Conservation (phyloP, 2,329 filamentous ascomycete genomes). For the Aspergillus ochraceus region DNA sequence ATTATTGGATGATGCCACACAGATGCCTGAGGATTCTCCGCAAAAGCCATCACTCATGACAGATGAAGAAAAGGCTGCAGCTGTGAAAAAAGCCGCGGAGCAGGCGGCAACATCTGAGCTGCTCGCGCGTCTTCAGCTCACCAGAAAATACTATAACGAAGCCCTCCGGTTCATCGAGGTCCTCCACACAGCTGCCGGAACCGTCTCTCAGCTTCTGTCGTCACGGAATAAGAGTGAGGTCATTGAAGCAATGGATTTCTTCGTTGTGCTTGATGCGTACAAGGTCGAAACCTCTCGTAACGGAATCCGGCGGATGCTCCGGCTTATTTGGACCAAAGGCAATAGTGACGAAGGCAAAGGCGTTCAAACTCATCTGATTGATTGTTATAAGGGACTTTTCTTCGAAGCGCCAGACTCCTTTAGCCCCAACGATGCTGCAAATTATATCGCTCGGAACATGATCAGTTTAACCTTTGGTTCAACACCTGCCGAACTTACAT, state of each 20-base stretch:
- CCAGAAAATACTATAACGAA: conserved; percentile 87
- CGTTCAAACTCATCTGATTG: conserved; percentile 92
- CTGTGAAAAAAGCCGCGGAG: conserved; percentile 76
- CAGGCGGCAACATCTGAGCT: conserved; percentile 87
- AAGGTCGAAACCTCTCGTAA: conserved; percentile 90
- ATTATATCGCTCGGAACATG: conserved; percentile 97
- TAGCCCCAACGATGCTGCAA: conserved; percentile 83
- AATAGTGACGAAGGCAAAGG: conserved; percentile 99
- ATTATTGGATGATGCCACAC: conserved; percentile 84
- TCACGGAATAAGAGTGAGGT: conserved; percentile 98
- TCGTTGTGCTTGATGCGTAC: conserved; percentile 92
- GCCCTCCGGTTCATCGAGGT: conserved; percentile 92
- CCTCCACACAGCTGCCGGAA: conserved; percentile 76
- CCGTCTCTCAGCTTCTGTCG: conserved; percentile 82
- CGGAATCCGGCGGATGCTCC: conserved; percentile 92
- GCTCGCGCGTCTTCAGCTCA: conserved; percentile 82
- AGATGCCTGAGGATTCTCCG: conserved; percentile 65
- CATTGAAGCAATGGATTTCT: conserved; percentile 98
- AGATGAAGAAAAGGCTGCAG: conserved; percentile 73
- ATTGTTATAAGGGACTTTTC: conserved; percentile 93
- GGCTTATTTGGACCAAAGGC: conserved; percentile 98
- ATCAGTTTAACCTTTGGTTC: conserved; percentile 97
- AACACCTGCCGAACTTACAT: conserved; percentile 91
- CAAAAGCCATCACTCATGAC: conserved; percentile 69
- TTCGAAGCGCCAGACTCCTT: conserved; percentile 93